Percentiles rank a stretch among this genome's conserved stretches.
Evolutionary conservation across 2,329 filamentous ascomycete genomes (phyloP).

Genomic region (Colletotrichum zoysiae): DNA sequence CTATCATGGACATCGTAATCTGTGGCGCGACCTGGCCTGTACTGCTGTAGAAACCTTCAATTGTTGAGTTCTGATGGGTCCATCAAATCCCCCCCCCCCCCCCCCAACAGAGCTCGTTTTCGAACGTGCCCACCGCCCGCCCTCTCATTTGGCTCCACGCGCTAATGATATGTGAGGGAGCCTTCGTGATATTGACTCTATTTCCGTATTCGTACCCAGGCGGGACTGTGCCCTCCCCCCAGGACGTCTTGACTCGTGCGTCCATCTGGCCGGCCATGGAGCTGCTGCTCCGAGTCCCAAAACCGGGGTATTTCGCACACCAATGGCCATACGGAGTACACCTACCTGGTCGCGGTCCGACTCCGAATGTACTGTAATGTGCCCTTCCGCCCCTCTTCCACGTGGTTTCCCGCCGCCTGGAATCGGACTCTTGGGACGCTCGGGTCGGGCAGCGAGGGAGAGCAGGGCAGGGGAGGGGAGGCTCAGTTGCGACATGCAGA

Average conservation of each 20-base stretch:
- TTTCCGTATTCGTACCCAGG: conserved; percentile 3
- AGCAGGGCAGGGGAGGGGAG: background rate
- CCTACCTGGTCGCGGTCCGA: conserved; percentile 17
- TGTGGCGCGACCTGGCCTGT: background rate
- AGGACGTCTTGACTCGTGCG: conserved; percentile 23
- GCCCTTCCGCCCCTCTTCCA: conserved; percentile 28
- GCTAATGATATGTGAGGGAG: background rate
- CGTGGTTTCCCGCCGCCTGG: conserved; percentile 32
- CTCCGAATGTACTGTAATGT: conserved; percentile 13
- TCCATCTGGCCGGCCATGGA: background rate
- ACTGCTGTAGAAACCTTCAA: conserved; percentile 5
- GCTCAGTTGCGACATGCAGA: background rate
- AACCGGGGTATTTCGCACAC: background rate
- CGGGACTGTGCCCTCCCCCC: too few relatives aligned
- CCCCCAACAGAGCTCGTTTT: background rate
- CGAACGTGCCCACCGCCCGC: conserved; percentile 14
- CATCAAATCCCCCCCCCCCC: too few relatives aligned
- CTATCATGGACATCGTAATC: conserved; percentile 4
- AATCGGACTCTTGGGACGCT: conserved; percentile 27
- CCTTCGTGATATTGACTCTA: background rate
- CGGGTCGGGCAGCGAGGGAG: background rate
- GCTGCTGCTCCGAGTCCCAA: background rate
- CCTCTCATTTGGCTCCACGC: conserved; percentile 13
- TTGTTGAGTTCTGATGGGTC: conserved; percentile 19
- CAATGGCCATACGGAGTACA: background rate